These are phyloP conservation scores for Verticillium longisporum DNA, from an alignment of 2,329 filamentous ascomycete species.

Conservation along the genomic window DNA sequence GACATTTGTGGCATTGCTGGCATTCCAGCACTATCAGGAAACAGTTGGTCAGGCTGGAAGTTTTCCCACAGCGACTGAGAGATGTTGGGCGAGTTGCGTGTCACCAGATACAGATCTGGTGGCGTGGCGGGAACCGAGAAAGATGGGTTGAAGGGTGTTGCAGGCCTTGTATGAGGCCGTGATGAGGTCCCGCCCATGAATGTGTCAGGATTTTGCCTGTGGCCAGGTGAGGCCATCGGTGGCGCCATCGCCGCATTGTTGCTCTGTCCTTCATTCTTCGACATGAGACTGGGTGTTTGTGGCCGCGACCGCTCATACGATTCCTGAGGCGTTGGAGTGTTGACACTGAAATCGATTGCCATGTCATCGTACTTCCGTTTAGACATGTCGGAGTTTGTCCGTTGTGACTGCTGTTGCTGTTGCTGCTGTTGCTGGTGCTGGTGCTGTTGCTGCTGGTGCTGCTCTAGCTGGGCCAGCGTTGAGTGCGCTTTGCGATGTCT, in stretches of 20 bases:
- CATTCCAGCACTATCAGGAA: constrained; percentile 80
- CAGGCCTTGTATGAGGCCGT: constrained; percentile 74
- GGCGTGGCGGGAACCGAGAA: constrained; percentile 86
- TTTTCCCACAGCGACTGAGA: constrained; percentile 97
- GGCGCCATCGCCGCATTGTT: constrained; percentile 39
- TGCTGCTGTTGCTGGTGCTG: constrained; percentile 18
- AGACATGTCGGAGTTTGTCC: constrained; percentile 42
- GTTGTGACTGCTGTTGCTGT: constrained; percentile 16
- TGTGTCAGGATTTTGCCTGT: constrained; percentile 56
- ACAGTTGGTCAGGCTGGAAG: constrained; percentile 94
- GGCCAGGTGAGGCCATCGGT: constrained; percentile 52
- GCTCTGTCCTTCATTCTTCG: constrained; percentile 41
- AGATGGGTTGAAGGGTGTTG: constrained; percentile 87
- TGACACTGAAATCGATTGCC: constrained; percentile 74
- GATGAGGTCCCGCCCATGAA: constrained; percentile 75
- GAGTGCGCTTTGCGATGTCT: constrained; percentile 67
- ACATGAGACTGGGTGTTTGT: constrained; percentile 72
- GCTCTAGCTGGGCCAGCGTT: constrained; percentile 33
- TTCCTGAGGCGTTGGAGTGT: constrained; percentile 85
- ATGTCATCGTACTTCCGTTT: constrained; percentile 98
- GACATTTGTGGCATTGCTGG: constrained; percentile 62
- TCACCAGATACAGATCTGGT: constrained; percentile 91
- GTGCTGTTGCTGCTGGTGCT: constrained; percentile 32
- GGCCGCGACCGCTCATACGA: constrained; percentile 93
- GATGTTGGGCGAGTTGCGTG: constrained; percentile 85